Base-by-base conservation (phyloP, 163 green algal genomes). In the Volvox carteri region DNA sequence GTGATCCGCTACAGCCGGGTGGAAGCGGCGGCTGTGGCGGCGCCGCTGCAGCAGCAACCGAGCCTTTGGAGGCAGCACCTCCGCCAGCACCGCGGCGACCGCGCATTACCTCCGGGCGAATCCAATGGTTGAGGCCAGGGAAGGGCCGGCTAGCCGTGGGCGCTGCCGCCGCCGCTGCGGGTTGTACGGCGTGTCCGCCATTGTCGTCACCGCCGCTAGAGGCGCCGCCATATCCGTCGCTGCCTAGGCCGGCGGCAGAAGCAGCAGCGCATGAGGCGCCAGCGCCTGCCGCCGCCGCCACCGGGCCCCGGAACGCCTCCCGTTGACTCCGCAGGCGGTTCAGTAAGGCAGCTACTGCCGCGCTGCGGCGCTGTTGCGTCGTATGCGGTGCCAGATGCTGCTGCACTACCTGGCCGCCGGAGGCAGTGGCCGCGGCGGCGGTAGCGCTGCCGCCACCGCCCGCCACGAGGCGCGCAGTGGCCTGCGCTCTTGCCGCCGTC, bases 61-160 rank as follows among this genome's bases (percentile, higher is more conserved):
- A 19, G 30, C 2, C 39, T 21, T 21, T 8, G 39, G 39, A 42
- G 42, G 30, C 73, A 11, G 30, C 39, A 60, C 41, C 68, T 52
- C 68, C 28, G 68, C 4, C 35, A 48, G 33, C 68, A 48, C 28
- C 19, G 14, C 39, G 23, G 11, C 39, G 14, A 11, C 65, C 37
- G 5, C 39, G 70, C 70, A 72, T 73, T 19, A 88, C 79, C n/a
- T 58, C 42, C 9, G 81, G 81, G 0, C 81, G 65, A 11, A 87
- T 70, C 65, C 67, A 87, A 25, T 73, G 70, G 81, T 87, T 88
- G 23, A 88, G 68, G 67, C 83, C 83, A 12, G 83, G 83, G 50
- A 88, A 88, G 14, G 81, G 62, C 11, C 77, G 78, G 0, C 25
- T 23, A 30, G 46, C n/a, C 79, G 44, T 35, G 16, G 81, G 33